Base-by-base conservation (phyloP, 495 filamentous ascomycete species). In the Hypomontagnella monticulosa region DNA sequence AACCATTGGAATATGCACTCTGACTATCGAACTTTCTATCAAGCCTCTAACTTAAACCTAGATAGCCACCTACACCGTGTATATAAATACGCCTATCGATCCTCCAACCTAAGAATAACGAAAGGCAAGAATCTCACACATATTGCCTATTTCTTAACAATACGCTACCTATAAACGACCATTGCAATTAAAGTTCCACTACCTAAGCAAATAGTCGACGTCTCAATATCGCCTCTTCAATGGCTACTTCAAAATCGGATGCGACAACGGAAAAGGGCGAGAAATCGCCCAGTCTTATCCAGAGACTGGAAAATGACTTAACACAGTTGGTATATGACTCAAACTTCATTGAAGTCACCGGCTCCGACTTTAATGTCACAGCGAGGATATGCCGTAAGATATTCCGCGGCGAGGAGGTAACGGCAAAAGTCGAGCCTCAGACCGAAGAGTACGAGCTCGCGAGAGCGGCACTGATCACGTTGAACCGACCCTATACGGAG, bases 301-400 rank as follows among this genome's bases (percentile, higher is more conserved):
- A 11, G 27, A 27, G 41, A 8, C 10, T 69, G 40, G 61, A 66
- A 57, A 40, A 66, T 5, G 23, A 34, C 14, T n/a, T 70, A 1
- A 19, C 63, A 10, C 18, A 51, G 10, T 12, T 73, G 11, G 53
- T 76, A n/a, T 69, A 74, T 36, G 69, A 69, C 18, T 75, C 73
- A 1, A 75, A 75, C 40, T 58, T 54, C 32, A 75, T 76, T 30
- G 71, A 75, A 53, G 42, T 66, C 4, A 57, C 58, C 14, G 72
- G 72, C 3, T 66, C 37, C 30, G 55, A 58, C 34, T 58, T 63
- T 10, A 15, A 41, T 1, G 64, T 74, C 9, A 74, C 72, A 1
- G 30, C 41, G 14, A 58, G 67, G 14, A 19, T 74, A 6, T 70
- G 69, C 36, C 60, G 56, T 3, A 40, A 20, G 3, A 48, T 66